These are phyloP conservation scores for Elongisporangium undulatum DNA, from an alignment of 352 stramenopile genomes.

Conservation along the genomic window DNA sequence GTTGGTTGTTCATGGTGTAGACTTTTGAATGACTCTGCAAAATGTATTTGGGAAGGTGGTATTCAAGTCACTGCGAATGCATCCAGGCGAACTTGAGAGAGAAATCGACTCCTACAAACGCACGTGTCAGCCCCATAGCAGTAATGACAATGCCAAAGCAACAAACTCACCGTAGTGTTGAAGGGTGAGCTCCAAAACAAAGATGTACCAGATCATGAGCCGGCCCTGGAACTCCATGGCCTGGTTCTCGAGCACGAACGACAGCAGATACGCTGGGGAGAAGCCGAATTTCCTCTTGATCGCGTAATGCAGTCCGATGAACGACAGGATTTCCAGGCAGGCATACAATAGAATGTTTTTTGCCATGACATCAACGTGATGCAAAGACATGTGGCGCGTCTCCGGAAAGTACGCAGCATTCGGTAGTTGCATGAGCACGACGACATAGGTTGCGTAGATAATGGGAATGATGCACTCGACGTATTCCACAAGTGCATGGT, in stretches of 20 bases:
- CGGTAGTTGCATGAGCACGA: slow-evolving; percentile 5
- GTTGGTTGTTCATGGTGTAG: no score
- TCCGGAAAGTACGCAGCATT: slow-evolving; percentile 18
- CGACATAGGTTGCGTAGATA: slow-evolving; percentile 17
- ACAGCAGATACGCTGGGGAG: slow-evolving; percentile 20
- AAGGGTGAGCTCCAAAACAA: slow-evolving; percentile 22
- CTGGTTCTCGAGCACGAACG: slow-evolving; percentile 38
- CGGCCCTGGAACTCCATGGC: slow-evolving; percentile 11
- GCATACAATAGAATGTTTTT: slow-evolving; percentile 18
- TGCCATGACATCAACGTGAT: slow-evolving; percentile 3
- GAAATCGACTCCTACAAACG: no score
- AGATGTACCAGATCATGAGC: slow-evolving; percentile 22
- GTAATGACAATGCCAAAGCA: no score
- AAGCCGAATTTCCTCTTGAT: slow-evolving; percentile 17
- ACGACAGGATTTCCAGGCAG: slow-evolving; percentile 16
- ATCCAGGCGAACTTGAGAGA: no score
- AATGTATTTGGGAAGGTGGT: neutral
- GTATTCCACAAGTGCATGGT: slow-evolving; percentile 22
- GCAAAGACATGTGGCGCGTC: slow-evolving; percentile 4
- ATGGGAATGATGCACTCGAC: slow-evolving; percentile 20
- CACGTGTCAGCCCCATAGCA: no score
- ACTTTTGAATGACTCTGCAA: no score
- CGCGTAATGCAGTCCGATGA: slow-evolving; percentile 9
- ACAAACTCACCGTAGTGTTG: slow-evolving; percentile 18
- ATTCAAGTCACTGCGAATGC: slow-evolving; percentile 1